These are phyloP conservation scores for Talaromyces ruber DNA, from an alignment of 495 filamentous ascomycete genomes.

Conservation along the genomic window DNA sequence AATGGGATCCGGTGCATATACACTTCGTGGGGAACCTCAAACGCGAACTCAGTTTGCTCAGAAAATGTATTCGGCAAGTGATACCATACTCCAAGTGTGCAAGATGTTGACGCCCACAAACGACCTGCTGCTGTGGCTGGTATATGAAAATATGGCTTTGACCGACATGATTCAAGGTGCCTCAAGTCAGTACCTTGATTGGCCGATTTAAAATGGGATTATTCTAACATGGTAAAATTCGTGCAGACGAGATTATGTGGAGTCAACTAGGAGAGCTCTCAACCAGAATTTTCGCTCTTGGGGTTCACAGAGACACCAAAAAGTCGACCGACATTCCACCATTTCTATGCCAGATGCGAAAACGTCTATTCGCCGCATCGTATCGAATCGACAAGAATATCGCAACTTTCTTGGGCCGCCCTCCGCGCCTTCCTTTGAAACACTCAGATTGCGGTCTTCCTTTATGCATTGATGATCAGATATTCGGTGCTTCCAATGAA, in stretches of 20 bases:
- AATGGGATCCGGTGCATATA: constrained; percentile 12
- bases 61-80: constrained; percentile 20
- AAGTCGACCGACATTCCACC: constrained; percentile 23
- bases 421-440: constrained; percentile 39
- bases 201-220: no score
- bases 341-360: constrained; percentile 35
- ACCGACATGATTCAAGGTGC: constrained; percentile 15
- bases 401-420: constrained; percentile 44
- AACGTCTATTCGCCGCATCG: constrained; percentile 38
- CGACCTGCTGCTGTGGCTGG: constrained; percentile 23
- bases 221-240: neutral
- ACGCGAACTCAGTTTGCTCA: constrained; percentile 13
- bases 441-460: constrained; percentile 45
- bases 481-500: constrained; percentile 26
- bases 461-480: constrained; percentile 42
- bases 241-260: neutral
- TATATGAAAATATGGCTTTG: constrained; percentile 21
- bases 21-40: neutral
- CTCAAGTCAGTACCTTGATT: constrained; percentile 17
- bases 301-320: constrained; percentile 42
- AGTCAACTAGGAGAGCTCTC: neutral
- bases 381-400: constrained; percentile 43
- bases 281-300: constrained; percentile 17
- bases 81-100: constrained; percentile 19
- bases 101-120: constrained; percentile 22